A percentile compares a stretch with the other conserved stretches of the same genome.
These are phyloP conservation scores for Trichoderma brevicompactum DNA, from an alignment of 2,329 filamentous ascomycete genomes.

Conservation along the genomic window DNA sequence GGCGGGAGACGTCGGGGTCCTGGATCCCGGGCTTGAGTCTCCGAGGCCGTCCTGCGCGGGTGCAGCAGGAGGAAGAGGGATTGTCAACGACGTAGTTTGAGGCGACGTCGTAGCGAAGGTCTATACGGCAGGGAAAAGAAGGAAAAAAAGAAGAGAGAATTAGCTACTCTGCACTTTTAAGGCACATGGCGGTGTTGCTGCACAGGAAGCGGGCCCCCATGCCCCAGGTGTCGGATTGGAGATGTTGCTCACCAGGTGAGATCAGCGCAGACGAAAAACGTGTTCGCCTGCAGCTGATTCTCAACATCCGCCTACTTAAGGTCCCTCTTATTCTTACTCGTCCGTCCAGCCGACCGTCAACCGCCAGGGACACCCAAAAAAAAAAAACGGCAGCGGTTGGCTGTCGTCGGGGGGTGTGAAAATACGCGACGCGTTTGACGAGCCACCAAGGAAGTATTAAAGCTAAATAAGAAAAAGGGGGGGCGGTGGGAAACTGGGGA, in stretches of 20 bases:
- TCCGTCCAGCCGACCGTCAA: slow-evolving; percentile 31
- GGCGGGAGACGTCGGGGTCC: slow-evolving; percentile 58
- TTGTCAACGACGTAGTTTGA: slow-evolving; percentile 49
- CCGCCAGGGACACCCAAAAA: slow-evolving; percentile 29
- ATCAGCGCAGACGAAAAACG: slow-evolving; percentile 65
- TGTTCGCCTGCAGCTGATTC: slow-evolving; percentile 64
- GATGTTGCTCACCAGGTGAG: slow-evolving; percentile 54
- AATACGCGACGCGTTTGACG: slow-evolving; percentile 43
- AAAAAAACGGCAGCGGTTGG: slow-evolving; percentile 8
- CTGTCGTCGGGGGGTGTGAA: slow-evolving; percentile 26
- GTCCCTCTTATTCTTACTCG: slow-evolving; percentile 30
- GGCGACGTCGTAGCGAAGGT: slow-evolving; percentile 60
- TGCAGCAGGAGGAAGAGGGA: slow-evolving; percentile 63
- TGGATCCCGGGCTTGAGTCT: slow-evolving; percentile 43
- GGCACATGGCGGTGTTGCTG: slow-evolving; percentile 32
- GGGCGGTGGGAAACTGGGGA: slow-evolving; percentile 31
- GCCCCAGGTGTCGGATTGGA: slow-evolving; percentile 14
- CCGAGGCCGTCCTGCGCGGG: slow-evolving; percentile 61
- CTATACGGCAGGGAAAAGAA: slow-evolving; percentile 36
- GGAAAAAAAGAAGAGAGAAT: slow-evolving; percentile 32
- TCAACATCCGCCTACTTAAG: slow-evolving; percentile 44
- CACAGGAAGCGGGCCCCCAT: slow-evolving; percentile 26
- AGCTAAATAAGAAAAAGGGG: slow-evolving; percentile 31
- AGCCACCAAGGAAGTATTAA: slow-evolving; percentile 31
- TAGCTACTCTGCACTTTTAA: slow-evolving; percentile 33